Evolutionary conservation across 164 flowering plant genomes (phyloP), one percentile per base, ranked within the genome.

Genomic region (Tinospora cordifolia): DNA sequence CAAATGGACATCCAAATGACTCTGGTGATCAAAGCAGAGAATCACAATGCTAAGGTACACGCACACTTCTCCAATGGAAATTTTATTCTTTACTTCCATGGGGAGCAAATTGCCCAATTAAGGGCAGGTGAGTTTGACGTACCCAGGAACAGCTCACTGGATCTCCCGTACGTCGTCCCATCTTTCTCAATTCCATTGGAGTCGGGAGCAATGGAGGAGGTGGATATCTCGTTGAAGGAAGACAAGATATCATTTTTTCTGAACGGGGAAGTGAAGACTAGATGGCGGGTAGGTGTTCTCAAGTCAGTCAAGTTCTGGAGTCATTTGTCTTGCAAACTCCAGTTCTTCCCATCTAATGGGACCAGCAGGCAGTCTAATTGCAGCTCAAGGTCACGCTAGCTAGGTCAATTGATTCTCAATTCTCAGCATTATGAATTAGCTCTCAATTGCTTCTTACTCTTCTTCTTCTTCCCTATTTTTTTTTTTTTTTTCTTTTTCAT

Each of bases 241-340:
- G 70, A 86, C 49, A 38, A 15, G 27, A 80, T 90, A 25, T 13
- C 36, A 7, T 89, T 89, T 51, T 72, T 72, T 21, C 63, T 92
- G 27, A 80, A 76, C 51, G 98, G 96, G 14, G 41, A 66, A 7
- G 76, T 80, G 0, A 80, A 83, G 70, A 77, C 95, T 0, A 74
- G 85, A 14, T 92, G 96, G 96, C 78, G 80, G 69, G 81, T 88
- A 0, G 90, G 96, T 17, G 46, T 72, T 19, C 36, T 90, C 1
- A 87, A 90, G 9, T 86, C 88, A 0, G 85, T 88, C 30, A 88
- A 76, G 80, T 88, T 88, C 72, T 81, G 76, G 83, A 75, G 80
- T 63, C 81, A 74, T 54, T 66, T 92, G 72, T 49, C 75, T 44
- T 92, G 98, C 69, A 67, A 80, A 3, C 88, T 92, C 59, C 62